A percentile compares a stretch with the other conserved stretches of the same genome.
These are phyloP conservation scores for Penicillium glabrum DNA, from an alignment of 2,329 filamentous ascomycete genomes.

Conservation along the genomic window DNA sequence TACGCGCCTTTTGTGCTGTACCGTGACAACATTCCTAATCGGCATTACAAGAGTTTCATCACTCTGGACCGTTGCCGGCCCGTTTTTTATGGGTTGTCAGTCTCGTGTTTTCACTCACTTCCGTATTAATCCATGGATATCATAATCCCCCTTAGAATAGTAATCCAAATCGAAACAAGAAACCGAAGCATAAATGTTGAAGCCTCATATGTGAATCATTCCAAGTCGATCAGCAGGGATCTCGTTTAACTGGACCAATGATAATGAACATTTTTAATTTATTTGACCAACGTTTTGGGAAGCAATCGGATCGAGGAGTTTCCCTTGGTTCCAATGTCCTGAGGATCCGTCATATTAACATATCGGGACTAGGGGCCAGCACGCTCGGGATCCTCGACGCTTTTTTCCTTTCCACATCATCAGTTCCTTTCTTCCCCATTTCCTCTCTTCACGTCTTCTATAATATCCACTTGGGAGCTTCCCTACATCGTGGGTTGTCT, in stretches of 20 bases:
- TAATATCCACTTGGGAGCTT: background rate
- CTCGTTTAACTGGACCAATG: background rate
- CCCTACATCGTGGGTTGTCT: background rate
- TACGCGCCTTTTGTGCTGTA: slow-evolving; percentile 6
- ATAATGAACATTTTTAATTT: background rate
- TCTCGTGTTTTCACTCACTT: background rate
- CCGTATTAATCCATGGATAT: background rate
- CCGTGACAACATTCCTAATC: slow-evolving; percentile 21
- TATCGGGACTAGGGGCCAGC: slow-evolving; percentile 40
- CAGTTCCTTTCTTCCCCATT: slow-evolving; percentile 14
- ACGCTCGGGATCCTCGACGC: slow-evolving; percentile 35
- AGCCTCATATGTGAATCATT: background rate
- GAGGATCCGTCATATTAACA: slow-evolving; percentile 44
- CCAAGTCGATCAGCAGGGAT: background rate
- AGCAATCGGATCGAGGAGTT: slow-evolving; percentile 15
- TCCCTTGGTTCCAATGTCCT: slow-evolving; percentile 27
- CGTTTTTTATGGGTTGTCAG: background rate
- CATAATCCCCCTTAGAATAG: background rate
- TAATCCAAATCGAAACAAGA: background rate
- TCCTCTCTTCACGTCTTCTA: slow-evolving; percentile 8
- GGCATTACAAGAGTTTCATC: slow-evolving; percentile 5
- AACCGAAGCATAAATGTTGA: background rate
- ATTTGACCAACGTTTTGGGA: background rate
- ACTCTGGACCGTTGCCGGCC: background rate
- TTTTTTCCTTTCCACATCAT: slow-evolving; percentile 23